Evolutionary conservation across 2,329 filamentous ascomycete genomes (phyloP).

Genomic region (Colletotrichum sansevieriae): DNA sequence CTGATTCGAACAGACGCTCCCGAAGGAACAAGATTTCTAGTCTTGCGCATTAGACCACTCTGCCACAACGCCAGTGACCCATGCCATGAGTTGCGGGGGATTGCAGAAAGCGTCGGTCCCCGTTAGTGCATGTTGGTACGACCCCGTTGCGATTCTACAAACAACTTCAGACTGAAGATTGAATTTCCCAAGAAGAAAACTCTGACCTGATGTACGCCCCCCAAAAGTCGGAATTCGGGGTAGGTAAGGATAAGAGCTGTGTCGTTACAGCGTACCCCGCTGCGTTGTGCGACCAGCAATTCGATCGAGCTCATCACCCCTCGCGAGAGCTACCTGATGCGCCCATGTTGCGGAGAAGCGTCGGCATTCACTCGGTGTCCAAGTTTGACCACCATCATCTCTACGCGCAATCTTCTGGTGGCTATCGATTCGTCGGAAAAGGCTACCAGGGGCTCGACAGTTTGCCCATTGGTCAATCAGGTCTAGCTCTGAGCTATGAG

Average conservation of each 20-base stretch:
- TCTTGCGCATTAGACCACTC: constrained; percentile 36
- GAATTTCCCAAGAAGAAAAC: too few relatives aligned
- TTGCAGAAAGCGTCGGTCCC: too few relatives aligned
- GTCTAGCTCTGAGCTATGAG: background rate
- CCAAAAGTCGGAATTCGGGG: constrained; percentile 13
- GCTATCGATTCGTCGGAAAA: background rate
- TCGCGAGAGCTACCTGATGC: constrained; percentile 11
- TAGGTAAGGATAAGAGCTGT: constrained; percentile 4
- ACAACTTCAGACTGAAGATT: too few relatives aligned
- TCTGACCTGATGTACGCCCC: too few relatives aligned
- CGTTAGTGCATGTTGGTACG: too few relatives aligned
- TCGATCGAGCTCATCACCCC: constrained; percentile 23
- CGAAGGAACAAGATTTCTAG: constrained; percentile 36
- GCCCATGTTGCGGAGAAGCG: constrained; percentile 28
- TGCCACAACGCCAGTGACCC: constrained; percentile 17
- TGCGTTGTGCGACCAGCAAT: constrained; percentile 18
- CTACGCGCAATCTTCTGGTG: background rate
- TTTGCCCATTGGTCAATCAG: constrained; percentile 31
- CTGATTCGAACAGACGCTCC: constrained; percentile 35
- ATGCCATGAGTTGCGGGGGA: too few relatives aligned
- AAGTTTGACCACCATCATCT: background rate
- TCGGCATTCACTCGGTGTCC: constrained; percentile 36
- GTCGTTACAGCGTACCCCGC: constrained; percentile 29
- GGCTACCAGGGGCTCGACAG: background rate
- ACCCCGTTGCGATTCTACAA: too few relatives aligned